Evolutionary conservation across 2,329 filamentous ascomycete genomes (phyloP), one percentile per base, ranked within the genome.

Genomic region (Stachybotrys chlorohalonatus): DNA sequence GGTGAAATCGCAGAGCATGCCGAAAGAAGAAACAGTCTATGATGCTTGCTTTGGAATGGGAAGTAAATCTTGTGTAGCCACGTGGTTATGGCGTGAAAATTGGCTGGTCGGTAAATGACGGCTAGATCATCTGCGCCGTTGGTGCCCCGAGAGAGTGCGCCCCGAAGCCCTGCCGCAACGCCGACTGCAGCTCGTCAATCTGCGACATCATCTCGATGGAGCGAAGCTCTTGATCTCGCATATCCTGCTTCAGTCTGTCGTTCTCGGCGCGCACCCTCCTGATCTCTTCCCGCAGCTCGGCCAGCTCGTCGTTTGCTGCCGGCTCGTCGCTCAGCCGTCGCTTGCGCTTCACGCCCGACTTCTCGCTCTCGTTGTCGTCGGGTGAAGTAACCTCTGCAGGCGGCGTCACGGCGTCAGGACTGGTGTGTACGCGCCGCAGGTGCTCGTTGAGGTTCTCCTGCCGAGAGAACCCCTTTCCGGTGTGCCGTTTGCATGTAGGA

Each of bases 391-490:
- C 68, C 24, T 71, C 67, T 51, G 66, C 64, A 4, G 62, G 67
- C 56, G 57, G 72, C 6, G 73, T 66, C 4, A 62, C 61, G 31
- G 66, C 71, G 47, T 75, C 73, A 31, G 64, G 60, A 51, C 78
- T 77, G 47, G 81, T 86, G 68, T 97, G 93, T n/a, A 95, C 89
- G 31, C 93, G 85, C 17, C 93, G 87, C 16, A 96, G 76, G 71
- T 97, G 93, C 72, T 97, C 93, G 66, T 93, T 91, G 5, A 96
- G 78, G 64, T 97, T 97, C 72, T 97, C 93, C 65, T 92, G 89
- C 52, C 93, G 84, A 8, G 92, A 95, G 69, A 97, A 97, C 24
- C 91, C 91, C 64, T 90, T 89, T 58, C 90, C 92, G 0, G 83
- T 85, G 65, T 91, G 89, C 45, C 93, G 87, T 69, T 96, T 96